phyloP scores from a whole-genome alignment of 441 rosid genomes.

The Mallotus japonicus region DNA sequence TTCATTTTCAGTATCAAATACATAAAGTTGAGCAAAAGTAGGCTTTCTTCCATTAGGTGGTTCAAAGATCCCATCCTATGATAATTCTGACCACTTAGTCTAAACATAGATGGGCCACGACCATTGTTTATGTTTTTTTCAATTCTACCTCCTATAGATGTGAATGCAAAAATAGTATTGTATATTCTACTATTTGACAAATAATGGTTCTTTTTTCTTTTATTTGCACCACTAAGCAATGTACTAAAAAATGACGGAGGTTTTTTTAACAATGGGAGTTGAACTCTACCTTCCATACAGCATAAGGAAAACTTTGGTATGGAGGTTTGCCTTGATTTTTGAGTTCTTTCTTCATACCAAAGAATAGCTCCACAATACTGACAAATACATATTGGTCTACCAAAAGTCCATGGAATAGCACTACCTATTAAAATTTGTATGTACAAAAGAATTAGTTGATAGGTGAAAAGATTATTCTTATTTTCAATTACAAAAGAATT shows the following conservation, averaged over 20 bases:
- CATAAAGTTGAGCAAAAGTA: not conserved
- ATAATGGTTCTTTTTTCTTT: not conserved
- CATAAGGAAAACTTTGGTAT: not conserved
- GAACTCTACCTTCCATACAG: not conserved
- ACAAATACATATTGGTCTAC: not conserved
- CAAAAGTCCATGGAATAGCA: constrained; percentile 32
- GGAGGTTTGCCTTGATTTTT: not conserved
- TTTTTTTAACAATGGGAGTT: not conserved
- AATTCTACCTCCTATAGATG: not conserved
- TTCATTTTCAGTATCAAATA: not conserved
- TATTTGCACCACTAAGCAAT: not conserved
- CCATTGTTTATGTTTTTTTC: not conserved
- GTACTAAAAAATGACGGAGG: not conserved
- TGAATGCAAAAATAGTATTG: not conserved
- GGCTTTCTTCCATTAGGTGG: not conserved
- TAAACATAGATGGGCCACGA: not conserved
- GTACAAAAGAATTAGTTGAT: too few relatives aligned
- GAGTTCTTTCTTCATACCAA: not conserved
- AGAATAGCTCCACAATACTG: not conserved
- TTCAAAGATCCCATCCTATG: not conserved
- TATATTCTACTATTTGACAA: not conserved
- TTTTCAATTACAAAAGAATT: too few relatives aligned
- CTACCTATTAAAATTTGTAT: too few relatives aligned
- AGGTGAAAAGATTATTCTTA: too few relatives aligned
- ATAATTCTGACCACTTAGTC: not conserved